These are phyloP conservation scores for Coemansia sp. DNA, from an alignment of 192 early-diverging fungal genomes.

Conservation along the genomic window DNA sequence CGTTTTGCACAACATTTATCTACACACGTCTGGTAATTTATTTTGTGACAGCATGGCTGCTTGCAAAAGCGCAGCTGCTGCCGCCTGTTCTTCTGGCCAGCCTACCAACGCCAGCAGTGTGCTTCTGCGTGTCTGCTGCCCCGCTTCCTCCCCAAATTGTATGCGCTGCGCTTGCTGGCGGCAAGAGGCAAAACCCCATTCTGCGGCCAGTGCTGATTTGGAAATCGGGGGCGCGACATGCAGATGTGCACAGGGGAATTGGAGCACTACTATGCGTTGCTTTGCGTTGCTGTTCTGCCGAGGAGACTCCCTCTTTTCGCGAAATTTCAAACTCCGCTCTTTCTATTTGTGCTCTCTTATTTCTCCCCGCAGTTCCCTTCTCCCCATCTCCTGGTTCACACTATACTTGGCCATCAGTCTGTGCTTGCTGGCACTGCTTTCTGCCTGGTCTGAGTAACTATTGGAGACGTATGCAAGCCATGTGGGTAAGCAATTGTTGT, in stretches of 20 bases:
- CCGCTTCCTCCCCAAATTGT: not conserved
- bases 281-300: slow-evolving; percentile 9
- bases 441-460: not conserved
- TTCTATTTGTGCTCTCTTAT: not conserved
- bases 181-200: not conserved
- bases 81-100: not conserved
- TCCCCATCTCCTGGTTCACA: slow-evolving; percentile 1
- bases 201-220: slow-evolving; percentile 4
- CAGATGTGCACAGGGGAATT: slow-evolving; percentile 4
- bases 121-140: not conserved
- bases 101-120: not conserved
- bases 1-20: not conserved
- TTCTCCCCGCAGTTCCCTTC: not conserved
- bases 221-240: slow-evolving; percentile 4
- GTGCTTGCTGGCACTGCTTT: not conserved
- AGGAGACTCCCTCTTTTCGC: not conserved
- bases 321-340: slow-evolving; percentile 12
- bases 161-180: not conserved
- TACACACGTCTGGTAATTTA: not conserved
- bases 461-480: not conserved
- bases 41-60: not conserved
- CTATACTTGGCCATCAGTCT: not conserved
- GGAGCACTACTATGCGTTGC: not conserved
- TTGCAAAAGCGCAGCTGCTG: not conserved
- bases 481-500: slow-evolving; percentile 1